phyloP scores from a whole-genome alignment of 768 basidiomycete genomes.

The Leccinum obscurum region DNA sequence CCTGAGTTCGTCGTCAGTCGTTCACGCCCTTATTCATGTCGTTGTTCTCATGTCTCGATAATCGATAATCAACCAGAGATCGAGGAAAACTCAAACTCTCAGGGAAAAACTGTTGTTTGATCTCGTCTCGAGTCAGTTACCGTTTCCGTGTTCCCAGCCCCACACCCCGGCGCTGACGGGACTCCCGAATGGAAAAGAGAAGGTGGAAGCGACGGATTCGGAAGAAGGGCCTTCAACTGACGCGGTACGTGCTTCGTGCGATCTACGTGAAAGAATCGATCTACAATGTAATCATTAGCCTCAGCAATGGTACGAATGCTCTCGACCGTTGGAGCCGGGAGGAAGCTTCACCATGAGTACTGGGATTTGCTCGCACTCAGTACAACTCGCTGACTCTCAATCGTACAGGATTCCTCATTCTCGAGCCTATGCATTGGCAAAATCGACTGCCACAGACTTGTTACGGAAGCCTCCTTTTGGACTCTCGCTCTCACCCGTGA shows the following conservation, averaged over 20 bases:
- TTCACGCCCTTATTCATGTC: background rate
- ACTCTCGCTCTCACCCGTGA: constrained; percentile 61
- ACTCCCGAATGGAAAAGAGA: constrained; percentile 35
- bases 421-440: constrained; percentile 73
- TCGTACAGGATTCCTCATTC: constrained; percentile 60
- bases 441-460: constrained; percentile 78
- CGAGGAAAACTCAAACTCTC: no score
- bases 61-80: constrained; percentile 48
- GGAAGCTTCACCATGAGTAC: constrained; percentile 76
- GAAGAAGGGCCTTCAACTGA: constrained; percentile 70
- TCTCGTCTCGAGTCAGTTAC: no score
- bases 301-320: constrained; percentile 42
- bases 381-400: background rate
- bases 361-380: background rate
- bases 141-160: no score
- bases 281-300: constrained; percentile 31
- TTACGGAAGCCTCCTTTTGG: constrained; percentile 73
- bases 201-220: constrained; percentile 31
- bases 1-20: constrained; percentile 74
- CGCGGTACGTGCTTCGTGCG: constrained; percentile 47
- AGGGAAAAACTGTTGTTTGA: no score
- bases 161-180: background rate
- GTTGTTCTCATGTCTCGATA: background rate
- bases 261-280: background rate
- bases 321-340: constrained; percentile 55